Conservation (phyloP, 2,329 filamentous ascomycete species). For the Botrytis hyacinthi region DNA sequence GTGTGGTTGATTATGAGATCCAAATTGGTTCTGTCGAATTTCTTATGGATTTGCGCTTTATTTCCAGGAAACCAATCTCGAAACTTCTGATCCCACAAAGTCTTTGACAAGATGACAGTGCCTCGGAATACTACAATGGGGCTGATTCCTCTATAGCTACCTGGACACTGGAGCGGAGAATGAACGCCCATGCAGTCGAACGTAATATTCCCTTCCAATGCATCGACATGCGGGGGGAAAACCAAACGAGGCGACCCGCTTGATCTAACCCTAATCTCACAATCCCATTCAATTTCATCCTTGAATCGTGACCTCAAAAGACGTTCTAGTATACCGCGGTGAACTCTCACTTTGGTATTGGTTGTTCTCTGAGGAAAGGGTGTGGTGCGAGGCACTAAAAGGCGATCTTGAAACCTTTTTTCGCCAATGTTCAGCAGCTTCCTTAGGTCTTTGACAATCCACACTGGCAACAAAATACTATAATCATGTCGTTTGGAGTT, state of each 20-base stretch:
- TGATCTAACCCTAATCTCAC: background rate
- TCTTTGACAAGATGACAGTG: background rate
- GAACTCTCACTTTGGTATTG: background rate
- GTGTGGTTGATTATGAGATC: background rate
- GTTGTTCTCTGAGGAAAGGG: background rate
- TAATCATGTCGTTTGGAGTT: background rate
- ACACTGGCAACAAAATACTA: background rate
- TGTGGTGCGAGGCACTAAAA: background rate
- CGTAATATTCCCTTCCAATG: background rate
- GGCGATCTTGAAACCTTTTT: background rate
- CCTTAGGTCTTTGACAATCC: background rate
- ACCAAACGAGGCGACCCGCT: background rate
- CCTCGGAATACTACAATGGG: slow-evolving; percentile 1
- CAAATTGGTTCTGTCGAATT: background rate
- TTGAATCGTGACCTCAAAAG: background rate
- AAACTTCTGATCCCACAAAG: background rate
- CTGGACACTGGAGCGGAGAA: background rate
- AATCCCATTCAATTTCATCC: background rate
- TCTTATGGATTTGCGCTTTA: background rate
- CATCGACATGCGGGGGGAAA: background rate
- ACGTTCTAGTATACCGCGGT: background rate
- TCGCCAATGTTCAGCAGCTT: background rate
- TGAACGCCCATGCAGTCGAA: slow-evolving; percentile 6
- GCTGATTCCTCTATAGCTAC: fast-evolving
- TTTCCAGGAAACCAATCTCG: background rate